Percentiles rank a stretch among this genome's conserved stretches.
Evolutionary conservation across 2,329 filamentous ascomycete species (phyloP).

Genomic region (Lecanicillium sp.): DNA sequence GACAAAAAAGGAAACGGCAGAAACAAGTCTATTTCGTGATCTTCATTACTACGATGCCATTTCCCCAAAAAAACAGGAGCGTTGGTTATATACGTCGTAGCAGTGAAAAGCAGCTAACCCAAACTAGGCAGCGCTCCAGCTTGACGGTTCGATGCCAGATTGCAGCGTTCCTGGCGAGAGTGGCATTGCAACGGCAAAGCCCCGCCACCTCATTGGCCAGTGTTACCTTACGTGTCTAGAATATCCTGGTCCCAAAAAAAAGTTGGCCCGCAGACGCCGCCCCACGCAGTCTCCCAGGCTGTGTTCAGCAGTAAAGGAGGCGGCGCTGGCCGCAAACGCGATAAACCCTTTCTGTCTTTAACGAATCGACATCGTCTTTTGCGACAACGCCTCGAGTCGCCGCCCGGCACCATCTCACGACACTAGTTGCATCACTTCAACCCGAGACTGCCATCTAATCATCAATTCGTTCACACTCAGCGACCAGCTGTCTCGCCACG

Average conservation of each 20-base stretch:
- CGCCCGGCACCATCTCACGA: no score
- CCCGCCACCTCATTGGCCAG: conserved; percentile 1
- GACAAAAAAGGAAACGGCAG: no score
- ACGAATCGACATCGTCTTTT: no score
- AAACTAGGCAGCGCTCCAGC: no score
- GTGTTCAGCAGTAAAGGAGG: conserved; percentile 2
- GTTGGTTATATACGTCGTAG: no score
- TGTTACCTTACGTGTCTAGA: conserved; percentile 6
- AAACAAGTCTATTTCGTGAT: no score
- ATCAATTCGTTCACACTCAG: not conserved
- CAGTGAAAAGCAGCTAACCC: no score
- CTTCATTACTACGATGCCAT: no score
- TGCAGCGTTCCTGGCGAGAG: not conserved
- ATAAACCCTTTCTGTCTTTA: conserved; percentile 4
- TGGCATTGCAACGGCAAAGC: not conserved
- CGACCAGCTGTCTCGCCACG: conserved; percentile 10
- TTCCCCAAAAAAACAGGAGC: no score
- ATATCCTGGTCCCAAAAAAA: not conserved
- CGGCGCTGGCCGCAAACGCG: conserved; percentile 4
- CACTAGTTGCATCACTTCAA: no score
- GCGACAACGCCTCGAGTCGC: conserved; percentile 6
- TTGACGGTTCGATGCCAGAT: not conserved
- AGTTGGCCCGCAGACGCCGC: not conserved
- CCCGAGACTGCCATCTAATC: not conserved
- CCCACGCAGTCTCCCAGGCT: not conserved